Evolutionary conservation across 805 yeast species (phyloP).

Genomic region (Tetrapisispora namnaoensis): DNA sequence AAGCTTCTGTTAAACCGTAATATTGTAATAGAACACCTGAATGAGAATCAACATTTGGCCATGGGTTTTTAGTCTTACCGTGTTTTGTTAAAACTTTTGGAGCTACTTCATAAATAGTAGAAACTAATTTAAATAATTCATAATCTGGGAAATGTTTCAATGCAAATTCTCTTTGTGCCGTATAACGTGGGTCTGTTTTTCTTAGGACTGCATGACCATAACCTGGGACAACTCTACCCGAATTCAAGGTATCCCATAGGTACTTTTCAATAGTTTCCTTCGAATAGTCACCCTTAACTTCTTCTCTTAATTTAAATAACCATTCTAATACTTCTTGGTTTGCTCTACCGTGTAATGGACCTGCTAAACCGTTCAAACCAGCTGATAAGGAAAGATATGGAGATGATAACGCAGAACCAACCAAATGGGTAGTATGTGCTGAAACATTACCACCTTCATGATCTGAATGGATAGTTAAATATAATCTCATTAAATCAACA

Average conservation of each 20-base stretch:
- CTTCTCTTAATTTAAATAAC: conserved; percentile 56
- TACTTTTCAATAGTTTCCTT: conserved; percentile 62
- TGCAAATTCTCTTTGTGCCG: conserved; percentile 79
- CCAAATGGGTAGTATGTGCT: conserved; percentile 79
- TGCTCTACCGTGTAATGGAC: conserved; percentile 83
- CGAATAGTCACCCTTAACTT: conserved; percentile 54
- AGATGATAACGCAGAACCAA: conserved; percentile 72
- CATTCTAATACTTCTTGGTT: conserved; percentile 82
- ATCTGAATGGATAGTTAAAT: conserved; percentile 74
- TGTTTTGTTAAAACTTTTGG: conserved; percentile 72
- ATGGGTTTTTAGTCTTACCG: conserved; percentile 88
- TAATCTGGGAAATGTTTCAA: conserved; percentile 66
- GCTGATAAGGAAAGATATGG: conserved; percentile 74
- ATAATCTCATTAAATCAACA: conserved; percentile 69
- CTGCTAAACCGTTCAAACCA: conserved; percentile 78
- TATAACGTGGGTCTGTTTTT: conserved; percentile 83
- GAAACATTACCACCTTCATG: conserved; percentile 89
- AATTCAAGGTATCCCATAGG: conserved; percentile 68
- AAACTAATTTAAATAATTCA: conserved; percentile 68
- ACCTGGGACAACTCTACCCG: conserved; percentile 83
- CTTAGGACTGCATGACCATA: conserved; percentile 84
- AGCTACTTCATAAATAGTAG: conserved; percentile 71
- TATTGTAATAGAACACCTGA: conserved; percentile 79
- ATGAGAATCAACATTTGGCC: conserved; percentile 87
- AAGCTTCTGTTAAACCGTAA: conserved; percentile 74